Conservation (phyloP, 2,329 filamentous ascomycete genomes). For the Corinectria fuckeliana region DNA sequence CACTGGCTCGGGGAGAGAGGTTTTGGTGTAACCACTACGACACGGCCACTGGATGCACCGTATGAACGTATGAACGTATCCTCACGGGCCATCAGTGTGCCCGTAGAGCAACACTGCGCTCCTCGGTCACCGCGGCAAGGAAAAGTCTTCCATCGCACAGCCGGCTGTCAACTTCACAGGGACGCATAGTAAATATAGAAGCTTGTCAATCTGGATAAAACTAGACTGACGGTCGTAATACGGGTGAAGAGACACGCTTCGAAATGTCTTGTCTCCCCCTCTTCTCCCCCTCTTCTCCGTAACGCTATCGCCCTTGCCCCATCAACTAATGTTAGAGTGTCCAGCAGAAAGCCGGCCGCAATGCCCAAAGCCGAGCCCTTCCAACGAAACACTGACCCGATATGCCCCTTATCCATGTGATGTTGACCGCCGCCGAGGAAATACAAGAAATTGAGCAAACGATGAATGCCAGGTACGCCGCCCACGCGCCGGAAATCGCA, state of each 20-base stretch:
- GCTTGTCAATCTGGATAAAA: background rate
- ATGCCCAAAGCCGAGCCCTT: slow-evolving; percentile 3
- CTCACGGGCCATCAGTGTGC: too few species aligned
- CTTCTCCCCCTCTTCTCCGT: background rate
- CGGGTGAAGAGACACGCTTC: background rate
- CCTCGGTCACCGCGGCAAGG: too few species aligned
- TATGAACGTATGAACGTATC: too few species aligned
- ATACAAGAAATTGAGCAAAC: slow-evolving; percentile 32
- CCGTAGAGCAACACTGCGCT: too few species aligned
- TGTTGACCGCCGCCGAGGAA: slow-evolving; percentile 33
- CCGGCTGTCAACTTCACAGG: background rate
- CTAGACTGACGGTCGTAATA: background rate
- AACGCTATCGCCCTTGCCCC: background rate
- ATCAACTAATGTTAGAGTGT: background rate
- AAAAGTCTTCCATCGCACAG: too few species aligned
- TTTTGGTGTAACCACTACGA: too few species aligned
- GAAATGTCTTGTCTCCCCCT: background rate
- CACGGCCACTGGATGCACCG: too few species aligned
- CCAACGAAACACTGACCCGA: slow-evolving; percentile 11
- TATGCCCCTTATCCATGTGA: slow-evolving; percentile 26
- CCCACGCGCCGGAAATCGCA: slow-evolving; percentile 36
- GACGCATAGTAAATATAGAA: background rate
- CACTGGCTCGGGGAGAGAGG: too few species aligned
- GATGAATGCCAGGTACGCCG: slow-evolving; percentile 39
- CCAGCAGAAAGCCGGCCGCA: background rate